Conservation (phyloP, 2,329 filamentous ascomycete species). For the Zymoseptoria brevis region DNA sequence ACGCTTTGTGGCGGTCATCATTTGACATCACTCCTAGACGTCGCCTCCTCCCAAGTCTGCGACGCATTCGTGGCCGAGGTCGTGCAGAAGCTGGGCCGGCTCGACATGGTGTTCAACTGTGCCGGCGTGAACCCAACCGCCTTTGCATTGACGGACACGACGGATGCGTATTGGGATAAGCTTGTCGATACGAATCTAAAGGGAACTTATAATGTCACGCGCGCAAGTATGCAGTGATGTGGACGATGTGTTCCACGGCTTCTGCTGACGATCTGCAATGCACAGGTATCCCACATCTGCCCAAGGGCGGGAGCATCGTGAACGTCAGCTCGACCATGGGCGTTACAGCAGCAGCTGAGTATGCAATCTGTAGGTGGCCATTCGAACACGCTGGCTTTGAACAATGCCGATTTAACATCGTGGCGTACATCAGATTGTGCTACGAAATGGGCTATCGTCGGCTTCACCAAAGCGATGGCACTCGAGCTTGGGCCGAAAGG, state of each 20-base stretch:
- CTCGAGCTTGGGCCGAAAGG: slow-evolving; percentile 32
- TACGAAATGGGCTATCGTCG: slow-evolving; percentile 38
- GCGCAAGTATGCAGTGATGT: slow-evolving; percentile 31
- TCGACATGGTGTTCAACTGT: slow-evolving; percentile 38
- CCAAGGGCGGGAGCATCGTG: slow-evolving; percentile 28
- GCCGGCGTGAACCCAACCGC: slow-evolving; percentile 33
- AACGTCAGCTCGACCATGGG: slow-evolving; percentile 38
- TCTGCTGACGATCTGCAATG: background rate
- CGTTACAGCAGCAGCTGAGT: slow-evolving; percentile 29
- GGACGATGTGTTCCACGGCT: background rate
- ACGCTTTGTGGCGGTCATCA: slow-evolving; percentile 12
- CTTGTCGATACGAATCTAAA: slow-evolving; percentile 34
- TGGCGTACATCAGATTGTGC: slow-evolving; percentile 27
- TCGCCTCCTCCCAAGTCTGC: slow-evolving; percentile 19
- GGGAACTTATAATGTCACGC: slow-evolving; percentile 35
- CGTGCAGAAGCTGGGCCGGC: slow-evolving; percentile 17
- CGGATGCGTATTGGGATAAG: slow-evolving; percentile 38
- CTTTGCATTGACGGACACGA: slow-evolving; percentile 29
- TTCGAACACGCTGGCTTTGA: background rate
- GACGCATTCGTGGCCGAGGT: slow-evolving; percentile 20
- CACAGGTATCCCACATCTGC: background rate
- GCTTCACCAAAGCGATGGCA: slow-evolving; percentile 40
- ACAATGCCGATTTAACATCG: background rate
- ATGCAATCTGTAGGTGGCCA: slow-evolving; percentile 26
- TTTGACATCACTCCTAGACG: slow-evolving; percentile 23